Conservation (phyloP, 352 stramenopile genomes). For the Pythium folliculosum region DNA sequence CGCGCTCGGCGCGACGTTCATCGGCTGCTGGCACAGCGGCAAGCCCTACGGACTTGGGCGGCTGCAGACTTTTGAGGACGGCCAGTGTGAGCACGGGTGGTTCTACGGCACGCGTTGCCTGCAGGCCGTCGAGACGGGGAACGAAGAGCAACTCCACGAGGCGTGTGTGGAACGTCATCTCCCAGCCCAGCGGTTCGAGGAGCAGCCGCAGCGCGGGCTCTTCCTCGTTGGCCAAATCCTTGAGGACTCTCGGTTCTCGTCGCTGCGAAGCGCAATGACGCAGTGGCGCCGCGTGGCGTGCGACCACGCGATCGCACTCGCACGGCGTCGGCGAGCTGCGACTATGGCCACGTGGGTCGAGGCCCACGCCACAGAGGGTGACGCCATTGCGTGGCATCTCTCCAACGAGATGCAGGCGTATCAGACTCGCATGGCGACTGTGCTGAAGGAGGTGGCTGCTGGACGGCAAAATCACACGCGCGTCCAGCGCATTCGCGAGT, state of each 20-base stretch:
- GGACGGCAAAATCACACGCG: slow-evolving; percentile 22
- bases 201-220: slow-evolving; percentile 37
- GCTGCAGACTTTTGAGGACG: slow-evolving; percentile 25
- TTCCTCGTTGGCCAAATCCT: slow-evolving; percentile 31
- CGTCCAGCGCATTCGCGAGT: slow-evolving; percentile 18
- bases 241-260: slow-evolving; percentile 26
- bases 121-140: slow-evolving; percentile 11
- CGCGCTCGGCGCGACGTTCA: slow-evolving; percentile 42
- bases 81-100: slow-evolving; percentile 36
- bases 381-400: slow-evolving; percentile 36
- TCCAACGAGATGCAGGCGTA: slow-evolving; percentile 21
- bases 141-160: neutral
- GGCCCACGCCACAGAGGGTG: slow-evolving; percentile 30
- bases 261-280: slow-evolving; percentile 23
- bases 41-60: slow-evolving; percentile 42
- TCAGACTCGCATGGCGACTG: slow-evolving; percentile 14
- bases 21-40: slow-evolving; percentile 37
- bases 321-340: slow-evolving; percentile 10
- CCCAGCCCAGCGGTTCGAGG: slow-evolving; percentile 13
- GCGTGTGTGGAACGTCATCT: slow-evolving; percentile 1
- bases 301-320: slow-evolving; percentile 24
- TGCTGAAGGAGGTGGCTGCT: slow-evolving; percentile 19
- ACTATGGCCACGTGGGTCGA: slow-evolving; percentile 22
- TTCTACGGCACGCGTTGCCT: slow-evolving; percentile 47
- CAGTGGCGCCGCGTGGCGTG: slow-evolving; percentile 32